Evolutionary conservation across 805 yeast genomes (phyloP), one percentile per base, ranked within the genome.

Genomic region (Wickerhamomyces bisporus): DNA sequence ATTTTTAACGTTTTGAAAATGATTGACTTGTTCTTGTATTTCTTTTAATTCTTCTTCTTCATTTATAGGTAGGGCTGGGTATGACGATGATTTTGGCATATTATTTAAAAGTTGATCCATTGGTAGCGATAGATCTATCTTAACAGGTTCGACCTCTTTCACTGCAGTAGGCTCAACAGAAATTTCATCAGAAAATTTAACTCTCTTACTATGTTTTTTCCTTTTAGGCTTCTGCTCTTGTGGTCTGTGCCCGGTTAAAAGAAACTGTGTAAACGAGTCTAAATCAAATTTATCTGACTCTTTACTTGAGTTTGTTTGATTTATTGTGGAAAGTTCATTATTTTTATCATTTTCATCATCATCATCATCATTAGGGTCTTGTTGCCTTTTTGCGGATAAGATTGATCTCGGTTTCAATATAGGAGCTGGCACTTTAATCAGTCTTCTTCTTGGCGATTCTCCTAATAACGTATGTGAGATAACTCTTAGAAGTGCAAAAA

Each of bases 401-500:
- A 89, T 89, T 2, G 95, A 78, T 26, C 77, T 75, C 4, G 98
- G 98, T 38, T 71, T 70, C 1, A 95, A 94, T 14, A 86, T 74
- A 0, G 84, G 76, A 0, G 94, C 84, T 3, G 69, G 66, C 7
- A 58, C 47, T 41, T 61, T 58, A 26, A 86, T 73, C 53, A 79
- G 61, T 17, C 65, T 60, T 45, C 86, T 63, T 20, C 67, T 58
- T 3, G 86, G 82, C n/a, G 68, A 55, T 25, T 60, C 50, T 2
- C 81, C 81, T 25, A 58, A 49, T 3, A 62, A 58, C 0, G 81
- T 68, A 57, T 86, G 96, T 15, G 95, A 75, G 12, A 88, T 71
- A 16, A 93, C 71, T 50, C 98, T 70, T 38, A 91, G 57, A 26
- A 87, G 71, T 1, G 95, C 96, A 64, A 85, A 93, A 62, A 93